Evolutionary conservation across 176 grass and related monocot species (phyloP).

Genomic region (Pharus latifolius): DNA sequence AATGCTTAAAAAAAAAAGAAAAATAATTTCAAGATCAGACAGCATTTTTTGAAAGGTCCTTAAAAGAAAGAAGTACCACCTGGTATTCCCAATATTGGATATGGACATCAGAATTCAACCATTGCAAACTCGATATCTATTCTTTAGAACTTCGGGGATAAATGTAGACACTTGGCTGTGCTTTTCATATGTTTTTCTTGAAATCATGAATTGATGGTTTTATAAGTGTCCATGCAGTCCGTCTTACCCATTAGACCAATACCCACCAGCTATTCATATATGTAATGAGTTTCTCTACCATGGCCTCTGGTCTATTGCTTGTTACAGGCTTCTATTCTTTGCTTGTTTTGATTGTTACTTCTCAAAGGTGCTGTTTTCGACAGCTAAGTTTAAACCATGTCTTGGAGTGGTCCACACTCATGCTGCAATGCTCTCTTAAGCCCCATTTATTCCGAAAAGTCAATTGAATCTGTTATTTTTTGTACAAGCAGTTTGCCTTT

Average conservation of each 20-base stretch:
- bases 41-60: no score
- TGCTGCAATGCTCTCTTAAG: background rate
- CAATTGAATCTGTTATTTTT: background rate
- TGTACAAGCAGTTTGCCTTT: conserved; percentile 1
- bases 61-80: no score
- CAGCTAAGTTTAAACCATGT: background rate
- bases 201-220: background rate
- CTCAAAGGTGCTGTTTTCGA: background rate
- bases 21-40: no score
- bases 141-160: background rate
- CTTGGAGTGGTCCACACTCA: background rate
- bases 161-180: background rate
- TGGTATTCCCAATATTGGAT: background rate
- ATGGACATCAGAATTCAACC: background rate
- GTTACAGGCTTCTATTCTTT: background rate
- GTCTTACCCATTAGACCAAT: background rate
- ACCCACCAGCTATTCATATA: background rate
- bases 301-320: background rate
- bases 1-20: no score
- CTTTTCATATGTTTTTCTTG: background rate
- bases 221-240: background rate
- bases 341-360: no score
- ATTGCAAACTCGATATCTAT: background rate
- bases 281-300: background rate
- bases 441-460: background rate